phyloP scores from a whole-genome alignment of 345 rosid species.

The Bruguiera parviflora region DNA sequence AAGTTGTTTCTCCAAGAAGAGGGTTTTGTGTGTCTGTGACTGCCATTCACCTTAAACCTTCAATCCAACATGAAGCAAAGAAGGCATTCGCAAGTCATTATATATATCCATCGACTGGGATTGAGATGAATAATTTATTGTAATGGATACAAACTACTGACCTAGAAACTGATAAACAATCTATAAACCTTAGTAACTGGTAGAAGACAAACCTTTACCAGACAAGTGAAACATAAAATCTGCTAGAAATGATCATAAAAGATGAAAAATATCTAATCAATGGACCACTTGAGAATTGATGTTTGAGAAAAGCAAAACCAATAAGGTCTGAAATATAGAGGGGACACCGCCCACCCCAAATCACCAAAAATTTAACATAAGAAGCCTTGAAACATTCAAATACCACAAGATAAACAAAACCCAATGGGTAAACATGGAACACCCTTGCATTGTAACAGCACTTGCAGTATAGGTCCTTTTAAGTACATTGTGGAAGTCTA shows the following conservation, averaged over 20 bases:
- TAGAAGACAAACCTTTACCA: slow-evolving; percentile 8
- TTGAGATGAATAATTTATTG: neutral
- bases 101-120: neutral
- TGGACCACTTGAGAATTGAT: neutral
- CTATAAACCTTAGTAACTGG: slow-evolving; percentile 15
- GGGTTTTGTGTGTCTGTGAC: slow-evolving; percentile 65
- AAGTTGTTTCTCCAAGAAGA: slow-evolving; percentile 76
- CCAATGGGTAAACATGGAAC: too few relatives aligned
- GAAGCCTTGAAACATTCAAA: neutral
- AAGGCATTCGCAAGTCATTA: slow-evolving; percentile 2
- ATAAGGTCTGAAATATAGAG: neutral
- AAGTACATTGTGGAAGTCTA: neutral
- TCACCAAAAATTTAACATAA: neutral
- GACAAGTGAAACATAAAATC: slow-evolving; percentile 26
- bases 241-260: slow-evolving; percentile 1
- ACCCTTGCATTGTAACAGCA: too few relatives aligned
- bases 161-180: neutral
- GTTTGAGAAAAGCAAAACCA: neutral
- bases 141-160: neutral
- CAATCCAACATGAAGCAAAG: slow-evolving; percentile 29
- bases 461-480: too few relatives aligned
- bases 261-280: slow-evolving; percentile 5
- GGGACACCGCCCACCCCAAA: neutral
- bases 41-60: slow-evolving; percentile 51
- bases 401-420: neutral